A percentile compares a stretch with the other conserved stretches of the same genome.
Conservation (phyloP, 495 filamentous ascomycete species). For the Hypoxylon fuscum region DNA sequence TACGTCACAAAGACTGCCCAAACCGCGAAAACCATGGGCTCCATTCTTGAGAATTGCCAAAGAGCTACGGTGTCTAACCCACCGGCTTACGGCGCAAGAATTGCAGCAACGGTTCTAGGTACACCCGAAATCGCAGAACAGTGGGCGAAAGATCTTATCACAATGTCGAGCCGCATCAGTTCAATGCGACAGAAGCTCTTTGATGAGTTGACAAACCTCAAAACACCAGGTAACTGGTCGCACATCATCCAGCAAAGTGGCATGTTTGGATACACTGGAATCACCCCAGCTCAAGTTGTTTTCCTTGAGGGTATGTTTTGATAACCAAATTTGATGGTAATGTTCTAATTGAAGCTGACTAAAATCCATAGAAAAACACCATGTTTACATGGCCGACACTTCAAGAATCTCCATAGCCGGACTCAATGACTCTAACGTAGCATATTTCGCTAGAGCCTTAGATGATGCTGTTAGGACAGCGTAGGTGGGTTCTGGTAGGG, state of each 20-base stretch:
- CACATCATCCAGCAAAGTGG: conserved; percentile 58
- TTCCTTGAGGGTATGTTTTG: conserved; percentile 15
- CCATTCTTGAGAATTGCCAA: conserved; percentile 9
- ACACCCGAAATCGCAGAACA: conserved; percentile 51
- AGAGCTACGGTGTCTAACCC: conserved; percentile 59
- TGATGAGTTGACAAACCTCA: conserved; percentile 51
- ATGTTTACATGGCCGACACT: conserved; percentile 30
- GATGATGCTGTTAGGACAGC: conserved; percentile 48
- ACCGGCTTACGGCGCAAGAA: conserved; percentile 58
- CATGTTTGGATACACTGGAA: conserved; percentile 51
- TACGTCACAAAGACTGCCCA: conserved; percentile 54
- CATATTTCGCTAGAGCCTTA: conserved; percentile 52
- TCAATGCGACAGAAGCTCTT: conserved; percentile 55
- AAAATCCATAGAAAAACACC: conserved; percentile 34
- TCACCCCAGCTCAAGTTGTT: conserved; percentile 1
- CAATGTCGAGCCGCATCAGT: conserved; percentile 62
- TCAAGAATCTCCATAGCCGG: conserved; percentile 28
- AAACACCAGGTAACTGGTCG: conserved; percentile 61
- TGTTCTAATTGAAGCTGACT: no score
- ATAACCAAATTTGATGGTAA: no score
- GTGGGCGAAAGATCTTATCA: conserved; percentile 59
- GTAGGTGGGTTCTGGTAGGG: neutral
- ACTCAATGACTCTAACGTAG: conserved; percentile 60
- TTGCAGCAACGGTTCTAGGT: conserved; percentile 60
- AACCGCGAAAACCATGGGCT: conserved; percentile 46